A percentile compares a stretch with the other conserved stretches of the same genome.
These are phyloP conservation scores for Epichloe hybrida DNA, from an alignment of 2,329 filamentous ascomycete genomes.

Conservation along the genomic window DNA sequence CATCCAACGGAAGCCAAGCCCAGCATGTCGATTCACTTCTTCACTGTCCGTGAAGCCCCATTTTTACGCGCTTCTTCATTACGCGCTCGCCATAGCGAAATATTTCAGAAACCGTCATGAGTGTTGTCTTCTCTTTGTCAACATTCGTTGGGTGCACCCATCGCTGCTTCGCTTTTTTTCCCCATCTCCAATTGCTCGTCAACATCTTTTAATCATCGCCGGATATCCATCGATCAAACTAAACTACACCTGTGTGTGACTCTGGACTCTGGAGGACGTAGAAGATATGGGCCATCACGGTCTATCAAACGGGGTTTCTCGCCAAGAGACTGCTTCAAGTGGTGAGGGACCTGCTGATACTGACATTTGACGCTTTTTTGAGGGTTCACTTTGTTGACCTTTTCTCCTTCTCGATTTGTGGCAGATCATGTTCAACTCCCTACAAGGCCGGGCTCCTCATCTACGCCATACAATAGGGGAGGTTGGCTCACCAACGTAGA, in stretches of 20 bases:
- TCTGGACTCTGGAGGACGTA: not conserved
- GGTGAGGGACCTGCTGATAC: not conserved
- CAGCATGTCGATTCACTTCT: not conserved
- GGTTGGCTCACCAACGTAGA: slow-evolving; percentile 5
- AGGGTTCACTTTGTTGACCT: not conserved
- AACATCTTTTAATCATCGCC: not conserved
- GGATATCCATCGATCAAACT: not conserved
- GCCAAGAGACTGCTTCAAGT: not conserved
- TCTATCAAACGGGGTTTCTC: not conserved
- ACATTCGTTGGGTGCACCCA: not conserved
- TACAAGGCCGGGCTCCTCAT: not conserved
- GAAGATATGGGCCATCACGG: not conserved
- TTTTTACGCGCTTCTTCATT: too few relatives aligned
- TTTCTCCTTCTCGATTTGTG: not conserved
- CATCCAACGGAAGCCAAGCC: not conserved
- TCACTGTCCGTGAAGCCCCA: not conserved
- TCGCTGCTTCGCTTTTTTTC: not conserved
- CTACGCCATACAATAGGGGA: not conserved
- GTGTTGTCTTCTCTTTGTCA: not conserved
- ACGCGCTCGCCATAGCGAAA: too few relatives aligned
- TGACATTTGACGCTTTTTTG: not conserved
- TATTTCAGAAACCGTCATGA: not conserved
- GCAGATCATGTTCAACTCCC: not conserved
- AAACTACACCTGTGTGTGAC: not conserved
- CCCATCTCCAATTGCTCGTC: not conserved